Evolutionary conservation across 257 asterid species (phyloP).

Genomic region (Solanum verrucosum): DNA sequence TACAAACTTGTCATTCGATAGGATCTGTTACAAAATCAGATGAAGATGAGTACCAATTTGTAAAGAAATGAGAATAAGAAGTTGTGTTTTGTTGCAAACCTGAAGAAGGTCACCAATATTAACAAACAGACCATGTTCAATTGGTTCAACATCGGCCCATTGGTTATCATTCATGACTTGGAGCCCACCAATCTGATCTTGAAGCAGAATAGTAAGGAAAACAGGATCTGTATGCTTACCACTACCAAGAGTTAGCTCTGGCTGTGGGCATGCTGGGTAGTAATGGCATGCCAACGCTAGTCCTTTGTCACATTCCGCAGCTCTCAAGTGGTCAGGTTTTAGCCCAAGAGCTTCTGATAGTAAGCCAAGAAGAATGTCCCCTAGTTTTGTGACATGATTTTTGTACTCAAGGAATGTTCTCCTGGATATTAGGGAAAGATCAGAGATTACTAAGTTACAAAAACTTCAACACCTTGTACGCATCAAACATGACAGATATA

Average conservation of each 20-base stretch:
- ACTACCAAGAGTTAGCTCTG: constrained; percentile 57
- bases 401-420: constrained; percentile 32
- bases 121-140: constrained; percentile 41
- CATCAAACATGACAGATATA: not conserved
- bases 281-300: constrained; percentile 38
- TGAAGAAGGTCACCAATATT: constrained; percentile 68
- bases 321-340: constrained; percentile 21
- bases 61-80: no score
- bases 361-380: constrained; percentile 29
- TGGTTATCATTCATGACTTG: constrained; percentile 45
- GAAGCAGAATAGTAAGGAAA: constrained; percentile 48
- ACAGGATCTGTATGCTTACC: constrained; percentile 59
- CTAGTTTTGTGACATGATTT: constrained; percentile 23
- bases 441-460: not conserved
- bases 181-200: constrained; percentile 63
- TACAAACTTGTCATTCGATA: constrained; percentile 51
- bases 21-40: constrained; percentile 20
- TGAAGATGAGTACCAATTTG: not conserved
- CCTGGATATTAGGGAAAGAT: constrained; percentile 12
- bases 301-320: constrained; percentile 28
- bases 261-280: constrained; percentile 67
- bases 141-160: constrained; percentile 38
- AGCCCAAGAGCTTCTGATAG: constrained; percentile 67
- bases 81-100: constrained; percentile 15
- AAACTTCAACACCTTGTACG: not conserved